These are phyloP conservation scores for Paramyrothecium roridum DNA, from an alignment of 2,329 filamentous ascomycete species.

Conservation along the genomic window DNA sequence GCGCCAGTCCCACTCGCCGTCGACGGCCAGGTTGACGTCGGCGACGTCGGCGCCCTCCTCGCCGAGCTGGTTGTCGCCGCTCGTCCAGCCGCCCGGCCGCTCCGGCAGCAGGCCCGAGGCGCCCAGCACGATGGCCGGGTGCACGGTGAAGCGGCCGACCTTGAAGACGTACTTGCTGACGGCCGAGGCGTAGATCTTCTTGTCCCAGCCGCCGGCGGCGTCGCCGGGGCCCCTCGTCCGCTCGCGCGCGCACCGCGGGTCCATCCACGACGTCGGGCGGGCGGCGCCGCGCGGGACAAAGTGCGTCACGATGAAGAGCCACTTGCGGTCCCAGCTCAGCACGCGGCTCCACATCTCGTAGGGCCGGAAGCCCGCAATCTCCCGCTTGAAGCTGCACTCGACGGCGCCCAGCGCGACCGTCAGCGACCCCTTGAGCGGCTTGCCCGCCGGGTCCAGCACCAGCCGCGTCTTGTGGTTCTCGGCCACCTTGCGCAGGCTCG, in stretches of 20 bases:
- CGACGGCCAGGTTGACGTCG: conserved; percentile 27
- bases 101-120: conserved; percentile 72
- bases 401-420: conserved; percentile 70
- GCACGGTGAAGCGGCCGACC: conserved; percentile 76
- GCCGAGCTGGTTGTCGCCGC: conserved; percentile 39
- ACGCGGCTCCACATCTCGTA: conserved; percentile 75
- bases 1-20: conserved; percentile 55
- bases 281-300: conserved; percentile 64
- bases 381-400: conserved; percentile 68
- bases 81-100: conserved; percentile 63
- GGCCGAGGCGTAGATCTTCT: conserved; percentile 67
- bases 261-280: conserved; percentile 51
- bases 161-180: conserved; percentile 83
- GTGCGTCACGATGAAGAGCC: conserved; percentile 73
- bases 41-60: conserved; percentile 33
- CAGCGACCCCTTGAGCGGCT: conserved; percentile 50
- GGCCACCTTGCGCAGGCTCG: conserved; percentile 51
- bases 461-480: conserved; percentile 46
- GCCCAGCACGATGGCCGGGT: conserved; percentile 72
- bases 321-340: conserved; percentile 76
- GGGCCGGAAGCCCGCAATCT: conserved; percentile 65
- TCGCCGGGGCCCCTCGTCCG: conserved; percentile 35
- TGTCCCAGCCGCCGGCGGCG: conserved; percentile 46
- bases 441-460: conserved; percentile 47
- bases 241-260: conserved; percentile 38